Percentiles rank a stretch among this genome's conserved stretches.
Evolutionary conservation across 75 land plant species (phyloP).

Genomic region (Selaginella moellendorffii): DNA sequence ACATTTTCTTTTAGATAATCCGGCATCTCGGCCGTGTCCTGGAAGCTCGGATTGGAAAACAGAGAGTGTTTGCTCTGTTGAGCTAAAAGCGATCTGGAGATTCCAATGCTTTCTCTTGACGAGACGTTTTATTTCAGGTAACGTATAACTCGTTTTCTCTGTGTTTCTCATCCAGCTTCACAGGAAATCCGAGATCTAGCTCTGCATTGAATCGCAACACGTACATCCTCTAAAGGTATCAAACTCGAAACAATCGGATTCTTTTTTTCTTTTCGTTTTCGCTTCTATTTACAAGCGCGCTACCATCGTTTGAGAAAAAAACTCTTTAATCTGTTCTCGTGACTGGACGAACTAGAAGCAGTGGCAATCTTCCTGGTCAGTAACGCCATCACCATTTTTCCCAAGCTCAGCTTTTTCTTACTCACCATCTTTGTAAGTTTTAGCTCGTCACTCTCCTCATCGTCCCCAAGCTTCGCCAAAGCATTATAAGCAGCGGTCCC

Average conservation of each 20-base stretch:
- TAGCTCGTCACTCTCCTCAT: background rate
- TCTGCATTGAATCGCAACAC: too few species aligned
- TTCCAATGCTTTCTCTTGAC: too few species aligned
- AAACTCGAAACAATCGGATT: too few species aligned
- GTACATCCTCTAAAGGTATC: too few species aligned
- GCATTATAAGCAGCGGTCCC: background rate
- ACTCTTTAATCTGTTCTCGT: background rate
- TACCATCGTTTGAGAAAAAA: background rate
- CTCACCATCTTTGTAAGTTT: background rate
- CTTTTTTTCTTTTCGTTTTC: too few species aligned
- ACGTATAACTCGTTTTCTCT: too few species aligned
- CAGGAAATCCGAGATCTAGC: too few species aligned
- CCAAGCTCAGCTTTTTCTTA: background rate
- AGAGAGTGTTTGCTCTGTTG: conserved; percentile 63
- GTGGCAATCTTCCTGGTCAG: background rate
- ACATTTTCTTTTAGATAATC: conserved; percentile 37
- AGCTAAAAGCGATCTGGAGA: too few species aligned
- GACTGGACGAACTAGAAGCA: too few species aligned
- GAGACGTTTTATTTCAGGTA: too few species aligned
- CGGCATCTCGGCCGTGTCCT: conserved; percentile 80
- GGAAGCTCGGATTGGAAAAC: conserved; percentile 66
- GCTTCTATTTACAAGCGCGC: too few species aligned
- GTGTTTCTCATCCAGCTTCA: too few species aligned
- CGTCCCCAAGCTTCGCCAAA: background rate
- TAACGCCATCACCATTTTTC: background rate